Conservation (phyloP, 208 protist genomes). For the Polymyxa betae region DNA sequence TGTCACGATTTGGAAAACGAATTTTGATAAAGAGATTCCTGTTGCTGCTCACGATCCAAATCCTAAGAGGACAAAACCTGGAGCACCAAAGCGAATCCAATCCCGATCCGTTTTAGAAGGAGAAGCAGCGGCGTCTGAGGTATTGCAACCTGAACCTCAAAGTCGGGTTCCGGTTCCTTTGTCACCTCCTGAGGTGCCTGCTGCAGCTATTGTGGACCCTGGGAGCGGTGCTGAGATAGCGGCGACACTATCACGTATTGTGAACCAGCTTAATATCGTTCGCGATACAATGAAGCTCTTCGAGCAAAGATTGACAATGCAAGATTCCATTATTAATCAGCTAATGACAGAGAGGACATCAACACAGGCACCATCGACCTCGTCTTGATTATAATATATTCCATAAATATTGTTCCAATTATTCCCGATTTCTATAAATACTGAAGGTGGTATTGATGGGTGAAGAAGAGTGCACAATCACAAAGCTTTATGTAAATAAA, state of each 20-base stretch:
- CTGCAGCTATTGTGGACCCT: background rate
- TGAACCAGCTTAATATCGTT: conserved; percentile 64
- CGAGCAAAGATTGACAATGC: conserved; percentile 64
- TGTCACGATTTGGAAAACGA: conserved; percentile 77
- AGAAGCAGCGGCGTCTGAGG: background rate
- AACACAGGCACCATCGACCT: background rate
- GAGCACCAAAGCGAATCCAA: background rate
- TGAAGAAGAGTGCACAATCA: background rate
- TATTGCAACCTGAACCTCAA: background rate
- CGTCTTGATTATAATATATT: background rate
- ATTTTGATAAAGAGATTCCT: conserved; percentile 70
- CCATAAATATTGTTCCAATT: background rate
- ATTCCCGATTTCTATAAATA: too few relatives aligned
- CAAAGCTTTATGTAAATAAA: background rate
- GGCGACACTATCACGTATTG: conserved; percentile 55
- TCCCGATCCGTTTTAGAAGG: background rate
- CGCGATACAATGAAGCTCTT: conserved; percentile 62
- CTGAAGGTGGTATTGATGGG: too few relatives aligned
- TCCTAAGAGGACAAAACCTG: background rate
- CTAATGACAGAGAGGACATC: background rate
- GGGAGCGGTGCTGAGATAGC: conserved; percentile 1
- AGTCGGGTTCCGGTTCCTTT: background rate
- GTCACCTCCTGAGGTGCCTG: background rate
- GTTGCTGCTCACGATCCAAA: background rate
- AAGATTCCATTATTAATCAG: conserved; percentile 56